These are phyloP conservation scores for Pelargonium nanum DNA, from an alignment of 345 rosid genomes.

Conservation along the genomic window DNA sequence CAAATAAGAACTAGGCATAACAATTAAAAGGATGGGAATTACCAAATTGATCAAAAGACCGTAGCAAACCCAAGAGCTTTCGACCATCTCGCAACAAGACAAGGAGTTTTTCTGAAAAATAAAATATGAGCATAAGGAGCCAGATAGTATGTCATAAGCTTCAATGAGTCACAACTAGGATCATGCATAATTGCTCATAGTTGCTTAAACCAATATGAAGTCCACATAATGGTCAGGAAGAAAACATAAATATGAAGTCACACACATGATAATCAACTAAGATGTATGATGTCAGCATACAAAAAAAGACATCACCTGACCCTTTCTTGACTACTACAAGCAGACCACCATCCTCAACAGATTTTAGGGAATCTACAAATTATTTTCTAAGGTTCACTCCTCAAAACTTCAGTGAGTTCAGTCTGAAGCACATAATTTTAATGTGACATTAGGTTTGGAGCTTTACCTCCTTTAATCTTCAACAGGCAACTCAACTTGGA, in stretches of 20 bases:
- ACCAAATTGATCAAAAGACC: conserved; percentile 99
- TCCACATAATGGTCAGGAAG: background rate
- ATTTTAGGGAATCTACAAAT: background rate
- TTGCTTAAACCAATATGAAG: background rate
- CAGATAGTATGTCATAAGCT: background rate
- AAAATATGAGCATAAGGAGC: background rate
- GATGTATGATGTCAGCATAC: background rate
- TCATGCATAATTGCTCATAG: background rate
- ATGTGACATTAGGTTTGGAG: background rate
- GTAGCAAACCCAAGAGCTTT: conserved; percentile 80
- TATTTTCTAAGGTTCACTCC: background rate
- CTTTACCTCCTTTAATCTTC: too few relatives aligned
- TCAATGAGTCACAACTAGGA: background rate
- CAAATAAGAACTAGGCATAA: background rate
- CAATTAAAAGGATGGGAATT: conserved; percentile 1
- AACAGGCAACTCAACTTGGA: background rate
- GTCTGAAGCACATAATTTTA: too few relatives aligned
- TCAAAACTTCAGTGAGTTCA: background rate
- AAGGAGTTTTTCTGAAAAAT: conserved; percentile 69
- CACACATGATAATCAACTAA: background rate
- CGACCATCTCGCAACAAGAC: conserved; percentile 89
- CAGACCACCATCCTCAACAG: background rate
- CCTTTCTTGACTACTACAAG: too few relatives aligned
- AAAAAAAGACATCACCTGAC: too few relatives aligned
- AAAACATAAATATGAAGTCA: background rate